Evolutionary conservation across 1,284 basidiomycete species (phyloP), one percentile per base, ranked within the genome.

Genomic region (Leccinum griseonigrum): DNA sequence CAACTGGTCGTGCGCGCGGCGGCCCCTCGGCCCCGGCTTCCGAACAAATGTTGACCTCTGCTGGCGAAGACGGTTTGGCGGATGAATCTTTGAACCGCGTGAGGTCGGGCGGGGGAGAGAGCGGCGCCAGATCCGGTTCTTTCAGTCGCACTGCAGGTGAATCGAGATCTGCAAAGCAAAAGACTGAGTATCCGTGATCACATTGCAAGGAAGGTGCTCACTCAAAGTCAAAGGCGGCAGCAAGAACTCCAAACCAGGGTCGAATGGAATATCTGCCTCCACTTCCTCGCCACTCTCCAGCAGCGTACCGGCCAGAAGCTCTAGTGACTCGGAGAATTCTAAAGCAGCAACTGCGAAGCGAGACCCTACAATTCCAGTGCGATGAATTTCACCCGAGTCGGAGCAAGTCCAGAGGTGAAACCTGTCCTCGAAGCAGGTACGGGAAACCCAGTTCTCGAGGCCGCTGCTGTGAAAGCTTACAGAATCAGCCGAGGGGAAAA

Each of bases 381-480:
- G 66, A 38, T 72, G 65, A 56, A 85, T 65, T 31, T 74, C 66
- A 55, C 73, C 70, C 43, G 69, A 74, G 52, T 80, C 77, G 32
- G 75, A 73, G 22, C 78, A 76, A 13, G 80, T 70, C 78, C 85
- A 89, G 3, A 88, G 76, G 26, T 76, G 74, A 66, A 82, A 76
- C 28, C 90, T 80, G 60, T 92, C 88, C 70, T 93, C 91, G 70
- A 91, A 92, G 69, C 87, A 88, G 18, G 88, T 86, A 5, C 91
- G 84, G 36, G 77, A 75, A 63, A 85, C 80, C 91, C 91, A 93
- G 26, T 75, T 81, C 58, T 79, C 80, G 51, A 92, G 75, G 56
- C 88, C 87, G 16, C 76, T 77, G 67, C 86, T 89, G 56, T 74
- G 77, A 26, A 72, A 63, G 28, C 76, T 75, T 32, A 85, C 69